Percentiles rank a stretch among this genome's conserved stretches.
Evolutionary conservation across 306 rosid genomes (phyloP).

Genomic region (Senna siamea): DNA sequence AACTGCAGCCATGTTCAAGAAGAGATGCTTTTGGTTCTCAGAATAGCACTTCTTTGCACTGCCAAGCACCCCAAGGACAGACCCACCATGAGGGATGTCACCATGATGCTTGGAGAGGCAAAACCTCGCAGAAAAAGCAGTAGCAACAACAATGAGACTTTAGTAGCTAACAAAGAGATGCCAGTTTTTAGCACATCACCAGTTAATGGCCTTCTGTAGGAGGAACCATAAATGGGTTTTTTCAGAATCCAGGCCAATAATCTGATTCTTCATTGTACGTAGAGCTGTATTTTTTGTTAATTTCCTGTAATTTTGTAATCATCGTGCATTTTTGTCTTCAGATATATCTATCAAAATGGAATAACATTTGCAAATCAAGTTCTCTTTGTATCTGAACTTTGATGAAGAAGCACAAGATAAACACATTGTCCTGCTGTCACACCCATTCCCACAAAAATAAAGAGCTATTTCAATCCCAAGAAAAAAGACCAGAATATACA

Average conservation of each 20-base stretch:
- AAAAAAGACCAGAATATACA: not conserved
- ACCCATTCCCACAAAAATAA: not conserved
- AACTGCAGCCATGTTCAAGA: constrained; percentile 81
- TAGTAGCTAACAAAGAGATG: constrained; percentile 58
- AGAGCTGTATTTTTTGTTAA: constrained; percentile 45
- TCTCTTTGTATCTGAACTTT: constrained; percentile 23
- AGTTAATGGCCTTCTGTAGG: constrained; percentile 43
- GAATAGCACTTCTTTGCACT: constrained; percentile 89
- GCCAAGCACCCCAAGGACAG: constrained; percentile 88
- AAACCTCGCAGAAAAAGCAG: constrained; percentile 89
- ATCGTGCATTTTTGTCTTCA: constrained; percentile 35
- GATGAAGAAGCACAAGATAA: constrained; percentile 13
- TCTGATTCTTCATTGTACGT: constrained; percentile 46
- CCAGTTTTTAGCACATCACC: constrained; percentile 32
- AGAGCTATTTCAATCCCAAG: not conserved
- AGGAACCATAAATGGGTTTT: constrained; percentile 40
- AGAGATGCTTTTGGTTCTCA: constrained; percentile 90
- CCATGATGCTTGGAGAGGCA: constrained; percentile 95
- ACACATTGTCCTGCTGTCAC: not conserved
- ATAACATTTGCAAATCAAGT: constrained; percentile 38
- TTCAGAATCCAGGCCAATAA: constrained; percentile 4
- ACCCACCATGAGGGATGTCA: constrained; percentile 94
- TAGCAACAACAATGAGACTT: constrained; percentile 53
- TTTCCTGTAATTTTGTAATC: constrained; percentile 47
- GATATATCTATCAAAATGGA: constrained; percentile 45